Conservation (phyloP, 108 stramenopile species). For the Cyclostephanos tholiformis region DNA sequence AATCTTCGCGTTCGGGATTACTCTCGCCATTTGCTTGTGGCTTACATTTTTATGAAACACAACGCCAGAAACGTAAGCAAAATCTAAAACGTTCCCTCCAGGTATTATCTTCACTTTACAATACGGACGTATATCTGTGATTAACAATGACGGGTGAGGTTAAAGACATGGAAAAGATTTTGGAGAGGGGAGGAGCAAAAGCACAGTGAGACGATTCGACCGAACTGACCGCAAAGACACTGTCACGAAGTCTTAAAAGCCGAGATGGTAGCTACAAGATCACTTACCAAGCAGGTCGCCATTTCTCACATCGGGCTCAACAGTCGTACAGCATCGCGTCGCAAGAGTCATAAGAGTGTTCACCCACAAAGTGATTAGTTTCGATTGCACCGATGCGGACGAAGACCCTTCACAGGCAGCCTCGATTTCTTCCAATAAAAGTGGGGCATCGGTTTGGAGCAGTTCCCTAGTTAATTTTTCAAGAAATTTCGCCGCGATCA, state of each 20-base stretch:
- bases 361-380: slow-evolving; percentile 60
- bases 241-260: slow-evolving; percentile 55
- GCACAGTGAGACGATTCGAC: not conserved
- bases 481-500: slow-evolving; percentile 67
- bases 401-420: slow-evolving; percentile 18
- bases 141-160: not conserved
- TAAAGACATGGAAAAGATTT: not conserved
- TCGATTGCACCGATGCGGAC: slow-evolving; percentile 24
- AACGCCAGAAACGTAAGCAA: slow-evolving; percentile 88
- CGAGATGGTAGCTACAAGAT: slow-evolving; percentile 40
- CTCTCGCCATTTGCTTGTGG: slow-evolving; percentile 85
- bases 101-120: slow-evolving; percentile 84
- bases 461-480: slow-evolving; percentile 71
- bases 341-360: slow-evolving; percentile 77
- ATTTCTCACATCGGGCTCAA: slow-evolving; percentile 87
- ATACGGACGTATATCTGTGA: slow-evolving; percentile 46
- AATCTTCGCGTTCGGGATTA: slow-evolving; percentile 83
- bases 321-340: slow-evolving; percentile 83
- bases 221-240: not conserved
- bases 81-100: slow-evolving; percentile 79
- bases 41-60: slow-evolving; percentile 90
- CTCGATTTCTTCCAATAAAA: slow-evolving; percentile 60
- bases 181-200: not conserved
- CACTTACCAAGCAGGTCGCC: slow-evolving; percentile 75
- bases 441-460: slow-evolving; percentile 70